Conservation (phyloP, 345 rosid genomes). For the Raphanus sativus region DNA sequence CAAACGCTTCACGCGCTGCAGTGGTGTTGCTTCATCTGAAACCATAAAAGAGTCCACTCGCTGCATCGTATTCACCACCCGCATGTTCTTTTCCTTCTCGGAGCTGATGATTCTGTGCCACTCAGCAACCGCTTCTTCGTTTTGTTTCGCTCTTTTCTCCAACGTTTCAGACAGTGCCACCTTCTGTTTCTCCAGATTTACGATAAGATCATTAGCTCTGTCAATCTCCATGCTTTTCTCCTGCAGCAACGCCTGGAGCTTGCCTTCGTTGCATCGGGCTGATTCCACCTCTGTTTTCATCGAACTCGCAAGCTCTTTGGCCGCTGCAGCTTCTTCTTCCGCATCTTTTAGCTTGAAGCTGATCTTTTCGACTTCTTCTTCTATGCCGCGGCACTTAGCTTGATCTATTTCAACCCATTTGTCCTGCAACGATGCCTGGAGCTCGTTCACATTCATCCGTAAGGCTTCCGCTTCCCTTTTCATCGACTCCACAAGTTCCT, state of each 20-base stretch:
- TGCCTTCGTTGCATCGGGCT: constrained; percentile 24
- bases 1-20: constrained; percentile 40
- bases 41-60: constrained; percentile 21
- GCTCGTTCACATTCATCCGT: constrained; percentile 24
- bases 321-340: constrained; percentile 34
- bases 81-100: constrained; percentile 17
- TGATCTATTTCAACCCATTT: constrained; percentile 25
- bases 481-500: constrained; percentile 31
- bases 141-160: constrained; percentile 29
- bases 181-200: constrained; percentile 37
- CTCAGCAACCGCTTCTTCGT: constrained; percentile 11
- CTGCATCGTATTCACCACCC: constrained; percentile 29
- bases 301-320: constrained; percentile 32
- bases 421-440: constrained; percentile 36
- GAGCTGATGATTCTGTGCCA: constrained; percentile 29
- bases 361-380: constrained; percentile 40
- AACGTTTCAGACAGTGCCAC: constrained; percentile 25
- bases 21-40: constrained; percentile 12
- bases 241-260: constrained; percentile 30
- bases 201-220: constrained; percentile 25
- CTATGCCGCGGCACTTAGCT: constrained; percentile 31
- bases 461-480: constrained; percentile 31
- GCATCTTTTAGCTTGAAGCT: constrained; percentile 33
- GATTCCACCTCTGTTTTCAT: constrained; percentile 18
- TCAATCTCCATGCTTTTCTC: constrained; percentile 32